Base-by-base conservation (phyloP, 2,329 filamentous ascomycete genomes). In the Xylaria multiplex region DNA sequence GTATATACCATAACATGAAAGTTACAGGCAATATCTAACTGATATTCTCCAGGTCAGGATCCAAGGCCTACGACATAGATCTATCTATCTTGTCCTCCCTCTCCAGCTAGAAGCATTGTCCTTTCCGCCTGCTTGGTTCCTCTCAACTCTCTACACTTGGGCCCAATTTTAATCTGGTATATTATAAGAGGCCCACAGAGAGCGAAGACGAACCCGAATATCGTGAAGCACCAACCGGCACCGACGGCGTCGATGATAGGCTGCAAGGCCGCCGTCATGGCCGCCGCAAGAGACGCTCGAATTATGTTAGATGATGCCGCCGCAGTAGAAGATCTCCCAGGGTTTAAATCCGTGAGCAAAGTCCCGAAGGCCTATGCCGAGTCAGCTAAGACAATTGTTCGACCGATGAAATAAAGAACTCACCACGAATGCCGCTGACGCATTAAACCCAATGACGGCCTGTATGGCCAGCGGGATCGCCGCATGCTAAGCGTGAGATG, bases 251-350 rank as follows among this genome's bases (percentile, higher is more conserved):
- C 68, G n/a, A 72, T 69, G 9, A 72, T 66, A 1, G 66, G 60
- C 35, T 74, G 64, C 1, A 72, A 40, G 0, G 65, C 61, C 1
- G 70, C 70, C 1, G 72, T 60, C 19, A 60, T 48, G 2, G 56
- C 65, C 2, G 71, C 70, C 9, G 71, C 67, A 3, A 74, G 57
- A 2, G 65, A 63, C 32, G 71, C 72, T 54, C 70, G 63, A 11
- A 74, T 66, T 49, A 73, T 65, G 14, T 73, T 74, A 3, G 71
- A 68, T 19, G 70, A 71, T 14, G 70, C 72, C 0, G 70, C 64
- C 2, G 72, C 72, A 1, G 72, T 73, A 11, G 71, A 73, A 1
- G 72, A 66, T 14, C 53, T 54, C 7, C 62, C 43, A 0, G 70
- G 63, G 32, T 74, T 72, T 2, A 73, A 37, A 43, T 72, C 70